Evolutionary conservation across 441 rosid genomes (phyloP), one percentile per base, ranked within the genome.

Genomic region (Pelargonium myrrhifolium): DNA sequence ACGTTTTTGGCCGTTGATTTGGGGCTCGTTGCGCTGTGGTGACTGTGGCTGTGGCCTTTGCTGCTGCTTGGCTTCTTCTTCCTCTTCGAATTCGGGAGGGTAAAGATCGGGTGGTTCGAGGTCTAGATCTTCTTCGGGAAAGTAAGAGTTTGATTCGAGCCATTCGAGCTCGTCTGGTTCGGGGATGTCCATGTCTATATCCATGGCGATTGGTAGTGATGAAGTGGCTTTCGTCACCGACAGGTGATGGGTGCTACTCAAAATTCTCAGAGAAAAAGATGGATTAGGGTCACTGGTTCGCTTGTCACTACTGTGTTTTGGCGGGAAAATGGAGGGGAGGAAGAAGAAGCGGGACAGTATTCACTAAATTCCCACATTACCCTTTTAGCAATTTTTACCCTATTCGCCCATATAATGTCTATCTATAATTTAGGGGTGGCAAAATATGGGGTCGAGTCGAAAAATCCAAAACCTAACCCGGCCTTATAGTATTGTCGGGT

Each of bases 151-250:
- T 47, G 90, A 86, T 81, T 89, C 99, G 14, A 92, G 93, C 78
- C 87, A 83, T 80, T 95, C 96, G 72, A 95, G 95, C 86, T 95
- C 99, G 67, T 88, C 97, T 2, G 90, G 87, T 1, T 74, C 77
- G 22, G 97, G 98, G 21, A 89, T 85, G 73, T 78, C 87, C 72
- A 78, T 72, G 20, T 91, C 95, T 71, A 78, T 71, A n/a, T 91
- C 95, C 84, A 68, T 60, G 21, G 68, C 40, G 64, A 22, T 56
- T 56, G 5, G 24, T 56, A 20, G 28, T 21, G 61, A 7, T 18
- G 61, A 11, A 56, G 61, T 21, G 28, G 10, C 61, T 56, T 6
- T 9, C 28, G 15, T 45, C 17, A 12, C 49, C 8, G 10, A 9
- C 8, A 17, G 37, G 53, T 1, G 11, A 28, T 9, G 65, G 15